Evolutionary conservation across 129 eudicot genomes (phyloP), one percentile per base, ranked within the genome.

Genomic region (Artemisia annua): DNA sequence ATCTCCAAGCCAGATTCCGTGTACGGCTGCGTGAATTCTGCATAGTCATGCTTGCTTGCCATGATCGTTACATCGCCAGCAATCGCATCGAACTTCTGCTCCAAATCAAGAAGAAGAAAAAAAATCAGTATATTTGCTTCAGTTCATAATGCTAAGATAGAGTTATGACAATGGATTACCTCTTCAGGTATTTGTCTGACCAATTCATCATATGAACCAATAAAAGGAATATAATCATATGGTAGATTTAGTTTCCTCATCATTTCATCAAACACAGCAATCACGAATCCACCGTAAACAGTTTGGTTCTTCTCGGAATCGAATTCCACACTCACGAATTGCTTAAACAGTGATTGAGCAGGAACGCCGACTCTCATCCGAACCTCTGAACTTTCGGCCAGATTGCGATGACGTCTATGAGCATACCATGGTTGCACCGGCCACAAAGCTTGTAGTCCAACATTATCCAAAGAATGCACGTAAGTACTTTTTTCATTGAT

Each of bases 1-100:
- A 87, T 81, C 51, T 84, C 81, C 80, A 87, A 72, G 18, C 91
- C 91, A 16, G 91, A 83, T 51, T 87, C 84, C 0, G 84, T 78
- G 72, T 70, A 87, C 0, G 88, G 88, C 24, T 83, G 86, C 0
- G 88, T 87, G 76, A 87, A 87, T 39, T 87, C 88, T 28, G 79
- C 81, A 26, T 71, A 48, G 19, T 75, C 81, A 15, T 77, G 55
- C 20, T 85, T 71, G 49, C 74, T 69, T 2, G 84, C 66, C 65
- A 78, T 53, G 12, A 86, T 86, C 8, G 87, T 78, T 12, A 86
- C 74, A 30, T 83, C 91, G 0, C 88, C 91, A 11, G 83, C 81
- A 32, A 75, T 61, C 5, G 81, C 91, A 62, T 81, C 86, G 35
- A 66, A 78, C 2, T 48, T 80, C 87, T 85, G 75, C 68, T 48